These are phyloP conservation scores for Capsella bursapastoris DNA, from an alignment of 345 rosid species.

Conservation along the genomic window DNA sequence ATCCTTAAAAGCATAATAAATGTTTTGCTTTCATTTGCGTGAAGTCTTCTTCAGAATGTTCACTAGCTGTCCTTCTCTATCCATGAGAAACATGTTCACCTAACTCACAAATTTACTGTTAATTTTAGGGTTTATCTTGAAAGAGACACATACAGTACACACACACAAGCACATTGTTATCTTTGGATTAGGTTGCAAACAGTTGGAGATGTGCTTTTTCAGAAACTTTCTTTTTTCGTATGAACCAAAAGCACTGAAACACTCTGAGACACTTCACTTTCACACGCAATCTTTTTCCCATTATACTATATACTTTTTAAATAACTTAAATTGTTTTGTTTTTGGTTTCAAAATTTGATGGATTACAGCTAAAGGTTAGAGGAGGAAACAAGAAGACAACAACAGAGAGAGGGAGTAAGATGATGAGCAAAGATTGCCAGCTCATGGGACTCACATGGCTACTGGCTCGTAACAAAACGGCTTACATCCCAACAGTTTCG, in stretches of 20 bases:
- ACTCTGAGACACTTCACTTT: conserved; percentile 31
- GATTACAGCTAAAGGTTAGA: conserved; percentile 70
- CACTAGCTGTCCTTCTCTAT: conserved; percentile 37
- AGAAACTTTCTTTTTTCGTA: conserved; percentile 44
- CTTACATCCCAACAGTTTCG: conserved; percentile 94
- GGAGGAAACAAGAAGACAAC: conserved; percentile 60
- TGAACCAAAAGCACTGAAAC: conserved; percentile 36
- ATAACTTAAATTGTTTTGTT: not conserved
- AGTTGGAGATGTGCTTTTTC: conserved; percentile 37
- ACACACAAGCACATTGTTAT: conserved; percentile 31
- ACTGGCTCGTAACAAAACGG: conserved; percentile 92
- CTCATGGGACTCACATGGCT: conserved; percentile 99
- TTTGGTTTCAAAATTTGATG: not conserved
- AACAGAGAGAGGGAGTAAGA: conserved; percentile 72
- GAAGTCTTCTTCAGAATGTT: conserved; percentile 38
- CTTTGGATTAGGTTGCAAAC: conserved; percentile 47
- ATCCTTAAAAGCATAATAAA: conserved; percentile 36
- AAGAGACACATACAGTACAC: conserved; percentile 14
- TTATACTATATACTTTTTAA: too few relatives aligned
- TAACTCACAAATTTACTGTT: conserved; percentile 1
- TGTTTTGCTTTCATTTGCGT: conserved; percentile 35
- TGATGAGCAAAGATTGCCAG: conserved; percentile 93
- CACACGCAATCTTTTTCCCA: conserved; percentile 22
- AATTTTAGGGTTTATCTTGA: conserved; percentile 37
- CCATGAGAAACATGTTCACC: conserved; percentile 9